phyloP scores from a whole-genome alignment of 139 green algal species.

The Limnomonas spitsbergensis region DNA sequence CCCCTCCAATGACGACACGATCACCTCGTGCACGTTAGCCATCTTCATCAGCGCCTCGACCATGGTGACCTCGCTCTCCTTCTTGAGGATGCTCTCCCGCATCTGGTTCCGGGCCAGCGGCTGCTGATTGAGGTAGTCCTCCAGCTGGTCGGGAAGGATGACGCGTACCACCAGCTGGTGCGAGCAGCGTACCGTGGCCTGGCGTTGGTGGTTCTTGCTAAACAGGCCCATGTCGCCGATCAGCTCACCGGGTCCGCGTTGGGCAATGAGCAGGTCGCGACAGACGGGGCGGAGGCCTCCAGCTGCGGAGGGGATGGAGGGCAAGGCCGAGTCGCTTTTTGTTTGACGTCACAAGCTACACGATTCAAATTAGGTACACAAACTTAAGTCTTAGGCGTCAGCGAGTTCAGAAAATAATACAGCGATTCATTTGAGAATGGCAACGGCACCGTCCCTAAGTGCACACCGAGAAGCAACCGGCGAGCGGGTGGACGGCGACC shows the following conservation, averaged over 20 bases:
- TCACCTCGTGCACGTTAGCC: slow-evolving; percentile 41
- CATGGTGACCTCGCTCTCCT: slow-evolving; percentile 54
- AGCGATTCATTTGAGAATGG: no score
- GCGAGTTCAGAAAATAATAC: no score
- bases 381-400: no score
- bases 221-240: slow-evolving; percentile 11
- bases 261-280: slow-evolving; percentile 4
- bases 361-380: no score
- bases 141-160: slow-evolving; percentile 32
- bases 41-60: slow-evolving; percentile 55
- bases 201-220: neutral
- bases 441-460: no score
- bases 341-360: no score
- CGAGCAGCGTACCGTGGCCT: slow-evolving; percentile 7
- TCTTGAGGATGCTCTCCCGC: slow-evolving; percentile 47
- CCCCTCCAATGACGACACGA: slow-evolving; percentile 28
- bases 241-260: slow-evolving; percentile 12
- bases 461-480: no score
- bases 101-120: slow-evolving; percentile 40
- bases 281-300: neutral
- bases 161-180: neutral
- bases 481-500: no score
- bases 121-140: slow-evolving; percentile 48
- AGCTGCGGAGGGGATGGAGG: neutral
- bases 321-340: no score